These are phyloP conservation scores for Aspergillus oerlinghausenensis DNA, from an alignment of 2,329 filamentous ascomycete species.

Conservation along the genomic window DNA sequence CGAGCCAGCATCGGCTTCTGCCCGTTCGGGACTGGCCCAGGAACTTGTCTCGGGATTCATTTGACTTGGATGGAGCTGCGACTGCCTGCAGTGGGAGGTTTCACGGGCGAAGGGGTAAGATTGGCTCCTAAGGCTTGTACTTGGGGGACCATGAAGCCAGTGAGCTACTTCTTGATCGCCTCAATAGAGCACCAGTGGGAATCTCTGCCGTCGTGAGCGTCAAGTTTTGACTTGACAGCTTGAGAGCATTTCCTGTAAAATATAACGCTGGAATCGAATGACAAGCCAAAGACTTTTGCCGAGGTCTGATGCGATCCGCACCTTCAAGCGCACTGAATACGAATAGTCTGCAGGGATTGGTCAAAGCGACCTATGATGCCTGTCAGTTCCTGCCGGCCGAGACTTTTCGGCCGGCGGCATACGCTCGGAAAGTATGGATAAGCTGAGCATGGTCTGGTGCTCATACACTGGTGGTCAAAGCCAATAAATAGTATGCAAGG, in stretches of 20 bases:
- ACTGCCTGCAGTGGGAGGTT: conserved; percentile 48
- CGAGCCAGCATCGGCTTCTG: conserved; percentile 53
- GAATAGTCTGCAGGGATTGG: background rate
- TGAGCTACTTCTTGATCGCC: conserved; percentile 42
- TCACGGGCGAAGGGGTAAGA: conserved; percentile 20
- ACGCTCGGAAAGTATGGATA: background rate
- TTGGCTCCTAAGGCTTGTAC: conserved; percentile 1
- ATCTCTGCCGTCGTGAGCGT: conserved; percentile 12
- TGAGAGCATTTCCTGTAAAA: background rate
- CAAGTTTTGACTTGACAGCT: background rate
- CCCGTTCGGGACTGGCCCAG: conserved; percentile 62
- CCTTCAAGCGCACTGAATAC: too few relatives aligned
- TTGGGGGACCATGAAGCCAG: conserved; percentile 35
- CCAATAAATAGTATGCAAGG: background rate
- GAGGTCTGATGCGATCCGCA: background rate
- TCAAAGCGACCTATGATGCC: background rate
- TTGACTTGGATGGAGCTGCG: conserved; percentile 57
- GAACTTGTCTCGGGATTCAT: conserved; percentile 64
- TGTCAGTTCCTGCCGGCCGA: too few relatives aligned
- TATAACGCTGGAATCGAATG: background rate
- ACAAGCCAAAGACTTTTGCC: background rate
- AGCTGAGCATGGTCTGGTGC: background rate
- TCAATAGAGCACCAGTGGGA: conserved; percentile 38
- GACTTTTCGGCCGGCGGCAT: background rate
- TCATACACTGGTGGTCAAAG: background rate